Conservation (phyloP, 768 basidiomycete genomes). For the Mycena venus region DNA sequence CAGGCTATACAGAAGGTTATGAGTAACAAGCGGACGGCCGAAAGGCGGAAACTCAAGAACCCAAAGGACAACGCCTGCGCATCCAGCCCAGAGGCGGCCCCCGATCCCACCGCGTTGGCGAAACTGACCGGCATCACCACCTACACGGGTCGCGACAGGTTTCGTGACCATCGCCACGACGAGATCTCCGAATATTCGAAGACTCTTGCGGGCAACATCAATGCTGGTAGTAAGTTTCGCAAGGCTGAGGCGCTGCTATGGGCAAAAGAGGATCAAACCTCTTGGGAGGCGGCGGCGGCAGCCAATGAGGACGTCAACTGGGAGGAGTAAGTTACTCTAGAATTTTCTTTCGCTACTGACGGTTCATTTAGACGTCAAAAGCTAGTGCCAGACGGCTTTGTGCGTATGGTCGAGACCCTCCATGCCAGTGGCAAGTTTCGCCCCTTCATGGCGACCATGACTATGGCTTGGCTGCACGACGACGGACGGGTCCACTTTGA, state of each 20-base stretch:
- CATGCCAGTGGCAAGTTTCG: slow-evolving; percentile 3
- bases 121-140: too few species aligned
- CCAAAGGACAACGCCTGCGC: not conserved
- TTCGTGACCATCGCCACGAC: not conserved
- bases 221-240: too few species aligned
- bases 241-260: too few species aligned
- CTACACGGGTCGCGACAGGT: slow-evolving; percentile 16
- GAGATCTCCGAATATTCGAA: not conserved
- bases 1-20: slow-evolving; percentile 22
- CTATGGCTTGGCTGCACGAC: slow-evolving; percentile 3
- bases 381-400: not conserved
- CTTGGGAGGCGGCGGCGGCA: not conserved
- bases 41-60: not conserved
- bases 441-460: slow-evolving; percentile 15
- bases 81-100: not conserved
- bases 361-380: not conserved
- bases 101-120: not conserved
- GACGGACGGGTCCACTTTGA: not conserved
- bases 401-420: too few species aligned
- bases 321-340: too few species aligned
- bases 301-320: slow-evolving; percentile 2
- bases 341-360: not conserved
- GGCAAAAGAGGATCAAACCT: not conserved
- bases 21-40: slow-evolving; percentile 16
- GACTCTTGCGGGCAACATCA: not conserved